A percentile compares a stretch with the other conserved stretches of the same genome.
Evolutionary conservation across 1,284 basidiomycete species (phyloP).

Genomic region (Austroboletus novae-zelandiae): DNA sequence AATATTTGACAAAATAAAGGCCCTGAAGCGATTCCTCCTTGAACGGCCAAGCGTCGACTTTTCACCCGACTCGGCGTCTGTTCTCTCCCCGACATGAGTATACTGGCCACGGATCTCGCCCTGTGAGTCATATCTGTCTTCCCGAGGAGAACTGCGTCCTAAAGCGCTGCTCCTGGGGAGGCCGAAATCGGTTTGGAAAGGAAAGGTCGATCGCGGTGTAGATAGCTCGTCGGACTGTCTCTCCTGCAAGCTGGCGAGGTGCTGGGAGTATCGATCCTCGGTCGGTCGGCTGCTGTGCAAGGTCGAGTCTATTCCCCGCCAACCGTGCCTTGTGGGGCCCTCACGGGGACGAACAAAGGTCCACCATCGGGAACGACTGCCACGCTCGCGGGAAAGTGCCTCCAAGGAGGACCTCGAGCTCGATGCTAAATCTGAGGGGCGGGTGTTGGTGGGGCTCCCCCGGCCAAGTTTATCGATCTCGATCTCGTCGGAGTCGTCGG

Average conservation of each 20-base stretch:
- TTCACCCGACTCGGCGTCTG: conserved; percentile 34
- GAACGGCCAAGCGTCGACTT: conserved; percentile 41
- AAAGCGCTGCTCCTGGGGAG: conserved; percentile 54
- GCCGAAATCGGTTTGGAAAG: conserved; percentile 46
- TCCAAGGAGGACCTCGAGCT: conserved; percentile 45
- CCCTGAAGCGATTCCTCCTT: conserved; percentile 53
- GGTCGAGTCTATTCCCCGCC: conserved; percentile 21
- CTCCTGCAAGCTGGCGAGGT: conserved; percentile 15
- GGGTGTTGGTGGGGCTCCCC: conserved; percentile 34
- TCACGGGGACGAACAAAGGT: conserved; percentile 53
- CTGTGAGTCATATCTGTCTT: conserved; percentile 42
- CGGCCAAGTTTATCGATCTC: conserved; percentile 27
- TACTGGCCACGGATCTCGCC: conserved; percentile 31
- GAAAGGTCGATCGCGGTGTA: conserved; percentile 33
- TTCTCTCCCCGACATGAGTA: conserved; percentile 33
- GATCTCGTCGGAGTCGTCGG: conserved; percentile 40
- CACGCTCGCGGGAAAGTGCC: conserved; percentile 34
- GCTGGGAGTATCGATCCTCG: conserved; percentile 30
- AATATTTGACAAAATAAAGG: conserved; percentile 66
- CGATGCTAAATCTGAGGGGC: conserved; percentile 51
- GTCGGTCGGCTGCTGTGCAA: conserved; percentile 16
- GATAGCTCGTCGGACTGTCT: conserved; percentile 20
- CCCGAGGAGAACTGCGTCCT: conserved; percentile 70
- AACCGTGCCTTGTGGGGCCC: conserved; percentile 18
- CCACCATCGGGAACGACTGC: conserved; percentile 60